phyloP scores from a whole-genome alignment of 2,329 filamentous ascomycete genomes.

The Ophiocordyceps camponoti-saundersi region DNA sequence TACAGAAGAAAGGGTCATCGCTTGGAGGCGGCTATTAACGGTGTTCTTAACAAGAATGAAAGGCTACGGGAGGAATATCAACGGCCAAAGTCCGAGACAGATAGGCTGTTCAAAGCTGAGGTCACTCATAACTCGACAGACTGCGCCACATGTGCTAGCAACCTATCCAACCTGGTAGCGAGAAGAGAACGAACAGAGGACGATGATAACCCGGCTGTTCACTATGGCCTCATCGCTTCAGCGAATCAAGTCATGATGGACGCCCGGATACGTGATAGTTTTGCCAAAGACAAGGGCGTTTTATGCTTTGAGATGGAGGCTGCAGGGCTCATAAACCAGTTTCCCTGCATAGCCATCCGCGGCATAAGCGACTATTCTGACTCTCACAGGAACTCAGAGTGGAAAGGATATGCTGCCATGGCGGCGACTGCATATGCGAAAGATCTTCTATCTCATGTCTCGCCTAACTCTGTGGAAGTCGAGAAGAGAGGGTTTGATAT shows the following conservation, averaged over 20 bases:
- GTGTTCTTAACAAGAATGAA: neutral
- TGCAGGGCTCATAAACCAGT: neutral
- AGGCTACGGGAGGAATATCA: neutral
- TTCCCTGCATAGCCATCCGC: neutral
- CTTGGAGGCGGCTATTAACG: neutral
- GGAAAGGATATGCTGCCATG: neutral
- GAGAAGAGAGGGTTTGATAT: neutral
- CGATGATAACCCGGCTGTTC: neutral
- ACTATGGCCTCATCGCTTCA: neutral
- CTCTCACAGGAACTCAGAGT: neutral
- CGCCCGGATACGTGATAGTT: neutral
- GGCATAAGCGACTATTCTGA: neutral
- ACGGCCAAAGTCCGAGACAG: neutral
- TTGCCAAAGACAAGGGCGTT: neutral
- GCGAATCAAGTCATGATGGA: neutral
- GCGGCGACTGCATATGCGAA: neutral
- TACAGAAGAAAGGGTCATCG: neutral
- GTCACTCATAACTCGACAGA: neutral
- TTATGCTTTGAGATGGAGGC: conserved; percentile 8
- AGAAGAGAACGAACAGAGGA: neutral
- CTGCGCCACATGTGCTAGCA: neutral
- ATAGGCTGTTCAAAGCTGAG: neutral
- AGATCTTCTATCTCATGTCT: neutral
- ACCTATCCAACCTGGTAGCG: neutral
- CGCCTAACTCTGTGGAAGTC: neutral